phyloP scores from a whole-genome alignment of 164 flowering plant species.

The Chimonanthus praecox region DNA sequence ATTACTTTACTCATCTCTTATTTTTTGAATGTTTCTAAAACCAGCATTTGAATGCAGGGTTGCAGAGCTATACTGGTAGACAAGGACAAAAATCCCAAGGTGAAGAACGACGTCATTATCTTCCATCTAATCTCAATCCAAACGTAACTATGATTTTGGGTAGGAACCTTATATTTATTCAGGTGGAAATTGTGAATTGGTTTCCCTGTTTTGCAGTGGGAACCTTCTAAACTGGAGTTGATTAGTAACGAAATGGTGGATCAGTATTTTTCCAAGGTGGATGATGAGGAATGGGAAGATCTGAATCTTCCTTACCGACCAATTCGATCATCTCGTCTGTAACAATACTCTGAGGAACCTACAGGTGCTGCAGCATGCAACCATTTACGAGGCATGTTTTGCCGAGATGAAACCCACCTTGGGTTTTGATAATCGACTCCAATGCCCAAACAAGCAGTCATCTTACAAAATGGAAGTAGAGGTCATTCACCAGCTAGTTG shows the following conservation, averaged over 20 bases:
- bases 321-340: slow-evolving; percentile 44
- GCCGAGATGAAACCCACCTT: too few species aligned
- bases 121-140: background rate
- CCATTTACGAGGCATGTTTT: background rate
- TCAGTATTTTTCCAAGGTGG: slow-evolving; percentile 51
- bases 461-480: too few species aligned
- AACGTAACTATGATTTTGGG: too few species aligned
- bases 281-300: slow-evolving; percentile 69
- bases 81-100: slow-evolving; percentile 46
- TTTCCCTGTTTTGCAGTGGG: slow-evolving; percentile 47
- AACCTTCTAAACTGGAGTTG: slow-evolving; percentile 64
- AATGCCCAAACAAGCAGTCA: too few species aligned
- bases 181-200: background rate
- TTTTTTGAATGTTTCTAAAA: background rate
- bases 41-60: slow-evolving; percentile 25
- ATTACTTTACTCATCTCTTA: background rate
- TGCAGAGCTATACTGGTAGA: slow-evolving; percentile 63
- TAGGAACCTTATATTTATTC: background rate
- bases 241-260: slow-evolving; percentile 59
- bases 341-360: slow-evolving; percentile 46
- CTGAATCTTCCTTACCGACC: slow-evolving; percentile 50
- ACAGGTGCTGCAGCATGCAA: background rate
- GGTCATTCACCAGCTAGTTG: too few species aligned
- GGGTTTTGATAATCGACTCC: too few species aligned
- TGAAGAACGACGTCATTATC: background rate